Evolutionary conservation across 805 yeast genomes (phyloP), one percentile per base, ranked within the genome.

Genomic region (Wickerhamomyces tratensis): DNA sequence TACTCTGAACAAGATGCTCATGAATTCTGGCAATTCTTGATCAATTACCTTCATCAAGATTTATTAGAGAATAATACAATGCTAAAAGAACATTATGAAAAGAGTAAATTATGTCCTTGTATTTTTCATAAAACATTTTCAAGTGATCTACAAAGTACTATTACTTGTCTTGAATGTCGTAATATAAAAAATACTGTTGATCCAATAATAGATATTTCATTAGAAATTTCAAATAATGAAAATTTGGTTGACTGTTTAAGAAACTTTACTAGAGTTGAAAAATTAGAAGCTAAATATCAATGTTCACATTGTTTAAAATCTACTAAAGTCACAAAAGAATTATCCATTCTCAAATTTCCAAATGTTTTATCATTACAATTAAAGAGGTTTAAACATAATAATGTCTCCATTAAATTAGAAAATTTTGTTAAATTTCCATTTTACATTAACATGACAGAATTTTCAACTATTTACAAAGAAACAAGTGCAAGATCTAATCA

Each of bases 1-100:
- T 89, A 89, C 51, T 83, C 93, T 33, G 97, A 93, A 62, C 99
- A 93, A 62, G 99, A 93, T 59, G 98, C 98, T 0, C 99, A 93
- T 63, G 99, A 93, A 62, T 93, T 91, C 62, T 82, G 95, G 82
- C 97, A 93, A 58, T 89, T 91, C 58, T 56, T 91, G 29, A 69
- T 91, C 35, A 85, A 91, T 61, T 95, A 88, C 61, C 62, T 93
- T 43, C 98, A 93, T 44, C 53, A 56, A 35, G 70, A 63, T 33
- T 50, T 61, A 27, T 50, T 47, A 36, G 42, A 41, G 14, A 45
- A 47, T 10, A 41, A 44, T 4, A 25, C 39, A 13, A 42, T 43
- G 26, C 33, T 43, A 10, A 39, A 40, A 26, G 37, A 41, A 4
- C 47, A 43, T 26, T 39, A 40, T 12, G 41, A 45, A 5, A 12